Evolutionary conservation across 2,329 filamentous ascomycete species (phyloP).

Genomic region (Penicillium sp.): DNA sequence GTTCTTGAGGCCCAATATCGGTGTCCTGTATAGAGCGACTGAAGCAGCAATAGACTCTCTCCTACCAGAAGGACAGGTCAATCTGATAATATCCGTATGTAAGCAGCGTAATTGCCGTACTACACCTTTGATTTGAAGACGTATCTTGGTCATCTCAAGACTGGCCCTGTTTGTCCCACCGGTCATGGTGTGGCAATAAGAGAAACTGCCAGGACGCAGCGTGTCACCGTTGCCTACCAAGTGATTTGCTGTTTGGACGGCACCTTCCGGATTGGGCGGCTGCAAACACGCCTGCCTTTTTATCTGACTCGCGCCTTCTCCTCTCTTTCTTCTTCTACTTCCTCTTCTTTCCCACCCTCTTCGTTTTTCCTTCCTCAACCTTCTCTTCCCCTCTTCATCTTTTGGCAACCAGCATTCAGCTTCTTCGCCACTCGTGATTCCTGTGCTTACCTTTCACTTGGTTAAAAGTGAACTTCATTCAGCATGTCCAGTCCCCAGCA

Average conservation of each 20-base stretch:
- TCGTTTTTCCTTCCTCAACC: neutral
- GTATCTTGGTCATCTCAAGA: neutral
- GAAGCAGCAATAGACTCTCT: neutral
- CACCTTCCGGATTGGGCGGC: conserved; percentile 19
- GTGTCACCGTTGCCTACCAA: conserved; percentile 24
- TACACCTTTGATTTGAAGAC: neutral
- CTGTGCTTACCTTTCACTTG: neutral
- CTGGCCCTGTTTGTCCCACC: neutral
- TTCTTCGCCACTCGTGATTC: neutral
- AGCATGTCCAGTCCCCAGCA: conserved; percentile 20
- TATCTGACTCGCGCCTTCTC: conserved; percentile 3
- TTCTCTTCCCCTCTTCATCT: neutral
- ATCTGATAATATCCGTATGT: neutral
- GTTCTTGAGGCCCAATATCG: neutral
- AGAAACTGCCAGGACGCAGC: neutral
- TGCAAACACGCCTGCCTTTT: neutral
- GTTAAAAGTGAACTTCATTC: neutral
- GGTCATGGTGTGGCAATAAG: neutral
- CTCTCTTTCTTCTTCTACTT: neutral
- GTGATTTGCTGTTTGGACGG: conserved; percentile 13
- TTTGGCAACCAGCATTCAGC: neutral
- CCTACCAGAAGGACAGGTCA: neutral
- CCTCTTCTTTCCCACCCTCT: conserved; percentile 2
- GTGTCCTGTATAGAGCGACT: neutral
- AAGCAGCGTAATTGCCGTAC: neutral